Base-by-base conservation (phyloP, 306 rosid species). In the Fragaria iinumae region DNA sequence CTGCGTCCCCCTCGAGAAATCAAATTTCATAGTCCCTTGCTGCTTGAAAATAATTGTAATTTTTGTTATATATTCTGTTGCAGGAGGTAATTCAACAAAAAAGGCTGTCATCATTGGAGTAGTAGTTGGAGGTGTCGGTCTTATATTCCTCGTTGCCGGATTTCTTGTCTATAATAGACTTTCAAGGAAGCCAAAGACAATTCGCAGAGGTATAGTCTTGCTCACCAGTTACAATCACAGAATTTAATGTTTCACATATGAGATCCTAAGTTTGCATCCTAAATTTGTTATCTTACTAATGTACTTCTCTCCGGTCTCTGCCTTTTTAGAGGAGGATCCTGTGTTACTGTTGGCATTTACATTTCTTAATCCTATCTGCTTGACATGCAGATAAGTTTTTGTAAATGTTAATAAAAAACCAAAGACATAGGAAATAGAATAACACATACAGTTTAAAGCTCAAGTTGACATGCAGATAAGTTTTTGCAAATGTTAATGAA, bases 81-180 rank as follows among this genome's bases (percentile, higher is more conserved):
- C 65, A 75, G 84, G 80, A 47, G 60, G 73, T 1, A 71, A 29
- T 67, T 84, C 87, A n/a, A 87, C 78, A 74, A 89, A 89, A 59
- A 88, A 88, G 38, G 71, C 76, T 29, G 83, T 87, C 29, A 82
- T 91, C 72, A 89, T 91, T 79, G 96, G 96, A 48, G 96, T 88
- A 34, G 84, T 80, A 50, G 84, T 71, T 67, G 96, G 96, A 79
- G 96, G 93, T 55, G 91, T 53, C 20, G 91, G 53, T 65, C 74
- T 86, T 72, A 3, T 87, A 55, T 21, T 87, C 21, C 79, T 89
- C 67, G 72, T 87, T 79, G 47, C 84, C 62, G 93, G 88, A 18
- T 52, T 89, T 52, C 39, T 89, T 29, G 62, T 52, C 3, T 84
- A 85, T 84, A 67, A 79, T 57, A 80, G 39, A 75, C 36, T 59